Percentiles rank a stretch among this genome's conserved stretches.
Evolutionary conservation across 306 rosid genomes (phyloP).

Genomic region (Mucuna pruriens): DNA sequence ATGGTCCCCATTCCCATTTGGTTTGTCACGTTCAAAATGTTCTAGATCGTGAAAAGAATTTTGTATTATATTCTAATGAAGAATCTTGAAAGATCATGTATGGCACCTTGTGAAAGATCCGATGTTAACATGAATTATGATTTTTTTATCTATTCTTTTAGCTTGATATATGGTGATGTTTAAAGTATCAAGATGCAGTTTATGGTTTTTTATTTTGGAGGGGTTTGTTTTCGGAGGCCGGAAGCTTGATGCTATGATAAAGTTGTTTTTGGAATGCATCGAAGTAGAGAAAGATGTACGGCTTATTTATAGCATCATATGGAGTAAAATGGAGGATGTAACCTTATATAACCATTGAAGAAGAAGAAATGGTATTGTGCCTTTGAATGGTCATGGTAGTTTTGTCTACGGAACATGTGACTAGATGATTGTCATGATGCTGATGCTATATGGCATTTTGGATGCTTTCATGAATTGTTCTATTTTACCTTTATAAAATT

Average conservation of each 20-base stretch:
- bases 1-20: constrained; percentile 53
- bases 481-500: too few species aligned
- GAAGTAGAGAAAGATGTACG: not conserved
- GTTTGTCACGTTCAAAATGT: constrained; percentile 46
- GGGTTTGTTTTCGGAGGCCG: not conserved
- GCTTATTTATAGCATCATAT: not conserved
- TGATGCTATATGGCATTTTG: too few species aligned
- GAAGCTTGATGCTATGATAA: not conserved
- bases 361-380: too few species aligned
- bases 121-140: not conserved
- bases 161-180: not conserved
- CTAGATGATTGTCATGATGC: too few species aligned
- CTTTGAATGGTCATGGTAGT: too few species aligned
- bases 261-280: not conserved
- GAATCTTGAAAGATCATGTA: not conserved
- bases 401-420: too few species aligned
- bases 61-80: constrained; percentile 5
- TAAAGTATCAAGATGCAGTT: not conserved
- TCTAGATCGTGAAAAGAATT: constrained; percentile 34
- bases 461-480: too few species aligned
- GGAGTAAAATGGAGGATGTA: too few species aligned
- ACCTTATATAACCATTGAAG: too few species aligned
- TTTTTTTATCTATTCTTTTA: not conserved
- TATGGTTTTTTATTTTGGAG: not conserved
- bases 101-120: not conserved